Conservation (phyloP, 257 asterid species). For the Rubia yunnanensis region DNA sequence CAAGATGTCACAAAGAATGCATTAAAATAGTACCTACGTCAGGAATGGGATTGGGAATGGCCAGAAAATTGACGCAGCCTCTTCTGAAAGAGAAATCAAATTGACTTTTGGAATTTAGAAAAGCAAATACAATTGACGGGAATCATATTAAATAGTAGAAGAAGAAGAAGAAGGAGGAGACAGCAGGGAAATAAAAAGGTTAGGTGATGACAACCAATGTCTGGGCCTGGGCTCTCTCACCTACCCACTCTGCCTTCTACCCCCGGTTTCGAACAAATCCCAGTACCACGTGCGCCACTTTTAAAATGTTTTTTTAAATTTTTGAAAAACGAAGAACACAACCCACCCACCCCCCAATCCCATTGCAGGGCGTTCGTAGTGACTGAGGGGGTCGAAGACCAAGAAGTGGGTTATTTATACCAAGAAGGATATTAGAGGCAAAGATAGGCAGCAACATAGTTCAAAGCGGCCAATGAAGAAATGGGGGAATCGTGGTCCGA, state of each 20-base stretch:
- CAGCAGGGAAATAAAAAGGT: neutral
- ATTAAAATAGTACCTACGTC: neutral
- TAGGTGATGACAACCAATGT: neutral
- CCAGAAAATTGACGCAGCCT: neutral
- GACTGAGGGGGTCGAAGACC: too few species aligned
- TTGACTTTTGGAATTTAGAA: neutral
- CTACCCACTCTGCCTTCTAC: neutral
- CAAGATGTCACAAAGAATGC: neutral
- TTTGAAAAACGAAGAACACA: too few species aligned
- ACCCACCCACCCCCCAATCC: too few species aligned
- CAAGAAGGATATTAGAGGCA: too few species aligned
- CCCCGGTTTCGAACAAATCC: neutral
- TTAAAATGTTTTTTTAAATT: neutral
- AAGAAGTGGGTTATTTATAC: too few species aligned
- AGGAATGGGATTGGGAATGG: constrained; percentile 2
- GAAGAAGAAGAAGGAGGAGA: neutral
- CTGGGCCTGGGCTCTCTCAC: neutral
- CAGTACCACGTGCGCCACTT: constrained; percentile 13
- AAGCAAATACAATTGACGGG: neutral
- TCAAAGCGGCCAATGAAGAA: too few species aligned
- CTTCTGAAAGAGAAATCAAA: neutral
- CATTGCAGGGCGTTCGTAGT: too few species aligned
- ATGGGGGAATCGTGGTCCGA: too few species aligned
- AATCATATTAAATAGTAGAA: too few species aligned
- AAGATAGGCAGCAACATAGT: too few species aligned